These are phyloP conservation scores for Kodamaea restingae DNA, from an alignment of 805 yeast genomes.

Conservation along the genomic window DNA sequence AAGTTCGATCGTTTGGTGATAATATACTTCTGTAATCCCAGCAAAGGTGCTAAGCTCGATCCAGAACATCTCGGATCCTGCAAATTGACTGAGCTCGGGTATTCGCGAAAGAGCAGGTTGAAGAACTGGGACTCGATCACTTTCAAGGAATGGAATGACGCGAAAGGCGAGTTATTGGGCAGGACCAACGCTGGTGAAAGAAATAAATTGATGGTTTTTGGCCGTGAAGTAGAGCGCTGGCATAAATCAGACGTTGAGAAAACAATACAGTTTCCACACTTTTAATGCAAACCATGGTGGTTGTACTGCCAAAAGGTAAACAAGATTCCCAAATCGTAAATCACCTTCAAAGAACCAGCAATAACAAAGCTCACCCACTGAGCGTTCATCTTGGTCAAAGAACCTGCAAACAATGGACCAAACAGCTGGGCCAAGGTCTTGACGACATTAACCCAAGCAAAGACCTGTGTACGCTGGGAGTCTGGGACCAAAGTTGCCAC, in stretches of 20 bases:
- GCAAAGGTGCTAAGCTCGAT: constrained; percentile 32
- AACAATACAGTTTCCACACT: no score
- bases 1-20: constrained; percentile 34
- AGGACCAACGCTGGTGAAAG: constrained; percentile 17
- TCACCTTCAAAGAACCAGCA: constrained; percentile 37
- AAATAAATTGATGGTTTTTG: constrained; percentile 15
- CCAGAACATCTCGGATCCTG: constrained; percentile 40
- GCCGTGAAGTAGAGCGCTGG: constrained; percentile 22
- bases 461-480: constrained; percentile 39
- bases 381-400: constrained; percentile 28
- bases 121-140: constrained; percentile 35
- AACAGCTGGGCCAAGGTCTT: constrained; percentile 39
- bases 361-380: constrained; percentile 43
- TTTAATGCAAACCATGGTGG: constrained; percentile 14
- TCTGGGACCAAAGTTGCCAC: constrained; percentile 39
- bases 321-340: constrained; percentile 40
- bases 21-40: constrained; percentile 43
- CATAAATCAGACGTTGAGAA: constrained; percentile 10
- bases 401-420: constrained; percentile 43
- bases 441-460: constrained; percentile 43
- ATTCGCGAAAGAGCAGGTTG: constrained; percentile 20
- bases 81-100: constrained; percentile 31
- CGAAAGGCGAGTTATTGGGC: constrained; percentile 20
- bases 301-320: constrained; percentile 24
- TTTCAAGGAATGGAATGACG: constrained; percentile 36